Conservation (phyloP, 352 stramenopile species). For the Phytophthora litchii region DNA sequence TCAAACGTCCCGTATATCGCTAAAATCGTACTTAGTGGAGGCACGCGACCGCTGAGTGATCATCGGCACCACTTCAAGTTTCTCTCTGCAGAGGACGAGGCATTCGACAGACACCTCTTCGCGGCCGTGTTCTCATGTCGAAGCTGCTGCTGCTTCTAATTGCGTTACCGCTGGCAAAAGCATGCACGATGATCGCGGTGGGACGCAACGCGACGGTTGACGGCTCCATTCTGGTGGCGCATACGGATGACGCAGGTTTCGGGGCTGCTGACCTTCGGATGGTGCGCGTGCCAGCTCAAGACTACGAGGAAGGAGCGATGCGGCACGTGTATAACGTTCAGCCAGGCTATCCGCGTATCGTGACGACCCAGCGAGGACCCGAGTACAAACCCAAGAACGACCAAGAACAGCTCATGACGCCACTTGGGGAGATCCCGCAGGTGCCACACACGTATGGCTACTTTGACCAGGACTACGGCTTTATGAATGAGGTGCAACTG, state of each 20-base stretch:
- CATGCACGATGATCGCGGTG: conserved; percentile 91
- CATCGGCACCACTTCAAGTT: conserved; percentile 27
- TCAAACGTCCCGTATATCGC: not conserved
- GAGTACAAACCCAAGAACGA: conserved; percentile 61
- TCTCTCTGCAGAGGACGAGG: conserved; percentile 1
- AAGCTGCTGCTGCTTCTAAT: conserved; percentile 17
- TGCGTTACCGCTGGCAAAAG: conserved; percentile 7
- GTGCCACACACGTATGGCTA: conserved; percentile 93
- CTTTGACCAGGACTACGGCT: conserved; percentile 94
- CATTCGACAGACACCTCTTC: too few relatives aligned
- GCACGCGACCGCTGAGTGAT: conserved; percentile 5
- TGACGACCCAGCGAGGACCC: conserved; percentile 68
- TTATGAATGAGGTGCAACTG: conserved; percentile 96
- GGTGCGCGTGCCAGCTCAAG: conserved; percentile 88
- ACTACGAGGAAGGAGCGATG: conserved; percentile 51
- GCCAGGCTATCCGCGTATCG: conserved; percentile 74
- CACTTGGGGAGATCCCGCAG: conserved; percentile 90
- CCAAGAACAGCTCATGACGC: conserved; percentile 47
- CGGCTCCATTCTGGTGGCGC: conserved; percentile 88
- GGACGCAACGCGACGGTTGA: conserved; percentile 79
- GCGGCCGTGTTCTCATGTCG: conserved; percentile 1
- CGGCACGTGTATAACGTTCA: conserved; percentile 75
- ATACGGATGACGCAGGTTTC: conserved; percentile 87
- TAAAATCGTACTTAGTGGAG: conserved; percentile 21
- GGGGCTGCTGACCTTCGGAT: conserved; percentile 90